phyloP scores from a whole-genome alignment of 148 eudicot species.

The Camellia granthamiana region DNA sequence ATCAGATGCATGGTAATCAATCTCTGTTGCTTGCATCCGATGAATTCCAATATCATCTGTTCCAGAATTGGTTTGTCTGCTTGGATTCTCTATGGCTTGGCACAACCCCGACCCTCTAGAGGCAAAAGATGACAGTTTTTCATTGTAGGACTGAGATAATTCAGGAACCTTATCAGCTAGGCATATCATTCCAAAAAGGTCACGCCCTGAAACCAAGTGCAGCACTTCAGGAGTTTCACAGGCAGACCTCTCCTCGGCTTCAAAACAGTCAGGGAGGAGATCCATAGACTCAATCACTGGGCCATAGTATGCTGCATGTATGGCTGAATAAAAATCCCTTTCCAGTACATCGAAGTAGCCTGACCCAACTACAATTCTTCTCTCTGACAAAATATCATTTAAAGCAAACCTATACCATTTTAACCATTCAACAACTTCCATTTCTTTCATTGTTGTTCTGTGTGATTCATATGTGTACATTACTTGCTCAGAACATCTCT shows the following conservation, averaged over 20 bases:
- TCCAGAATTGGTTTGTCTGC: conserved; percentile 16
- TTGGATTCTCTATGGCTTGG: conserved; percentile 23
- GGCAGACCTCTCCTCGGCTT: conserved; percentile 91
- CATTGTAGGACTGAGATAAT: conserved; percentile 39
- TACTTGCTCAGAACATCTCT: conserved; percentile 31
- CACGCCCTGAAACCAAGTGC: conserved; percentile 94
- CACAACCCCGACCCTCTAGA: conserved; percentile 20
- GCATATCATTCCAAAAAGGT: conserved; percentile 82
- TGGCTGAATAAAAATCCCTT: conserved; percentile 76
- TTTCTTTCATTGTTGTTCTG: conserved; percentile 46
- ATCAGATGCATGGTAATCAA: conserved; percentile 35
- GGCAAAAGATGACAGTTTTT: conserved; percentile 38
- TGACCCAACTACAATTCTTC: conserved; percentile 64
- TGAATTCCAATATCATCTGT: conserved; percentile 12
- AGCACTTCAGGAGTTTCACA: conserved; percentile 75
- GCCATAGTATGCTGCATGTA: conserved; percentile 87
- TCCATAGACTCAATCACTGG: conserved; percentile 70
- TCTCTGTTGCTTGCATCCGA: conserved; percentile 14
- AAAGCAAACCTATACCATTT: conserved; percentile 83
- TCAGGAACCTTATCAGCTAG: conserved; percentile 52
- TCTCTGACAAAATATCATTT: conserved; percentile 68
- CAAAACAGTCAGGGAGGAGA: conserved; percentile 85
- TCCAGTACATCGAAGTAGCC: conserved; percentile 82
- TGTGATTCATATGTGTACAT: conserved; percentile 53
- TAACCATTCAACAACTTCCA: conserved; percentile 98